Conservation (phyloP, 441 rosid genomes). For the Jatropha multifida region DNA sequence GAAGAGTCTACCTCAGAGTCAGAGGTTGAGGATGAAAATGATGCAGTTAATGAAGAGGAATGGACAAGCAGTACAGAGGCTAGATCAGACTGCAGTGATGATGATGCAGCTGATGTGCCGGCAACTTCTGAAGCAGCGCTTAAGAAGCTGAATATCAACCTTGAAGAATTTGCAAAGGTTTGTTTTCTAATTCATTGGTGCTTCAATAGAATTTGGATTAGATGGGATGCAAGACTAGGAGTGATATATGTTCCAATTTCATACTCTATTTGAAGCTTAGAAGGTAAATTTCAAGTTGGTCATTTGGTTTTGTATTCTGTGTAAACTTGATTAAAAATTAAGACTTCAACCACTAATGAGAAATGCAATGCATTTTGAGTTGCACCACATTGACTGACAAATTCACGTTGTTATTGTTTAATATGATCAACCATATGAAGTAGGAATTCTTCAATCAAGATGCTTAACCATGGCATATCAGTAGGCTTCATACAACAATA, state of each 20-base stretch:
- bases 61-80: constrained; percentile 64
- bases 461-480: not conserved
- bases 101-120: constrained; percentile 57
- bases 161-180: constrained; percentile 85
- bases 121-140: constrained; percentile 81
- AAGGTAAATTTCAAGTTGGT: not conserved
- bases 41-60: constrained; percentile 72
- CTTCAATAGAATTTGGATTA: not conserved
- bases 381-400: not conserved
- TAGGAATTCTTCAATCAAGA: no score
- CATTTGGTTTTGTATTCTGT: not conserved
- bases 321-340: not conserved
- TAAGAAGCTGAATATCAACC: constrained; percentile 61
- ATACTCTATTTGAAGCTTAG: not conserved
- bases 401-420: not conserved
- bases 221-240: not conserved
- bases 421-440: no score
- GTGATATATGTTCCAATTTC: not conserved
- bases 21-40: constrained; percentile 80
- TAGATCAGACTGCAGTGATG: constrained; percentile 67
- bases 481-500: not conserved
- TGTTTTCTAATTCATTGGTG: constrained; percentile 7
- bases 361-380: not conserved
- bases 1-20: constrained; percentile 79
- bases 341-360: not conserved